Evolutionary conservation across 176 grass and related monocot genomes (phyloP).

Genomic region (Triticum monococcum): DNA sequence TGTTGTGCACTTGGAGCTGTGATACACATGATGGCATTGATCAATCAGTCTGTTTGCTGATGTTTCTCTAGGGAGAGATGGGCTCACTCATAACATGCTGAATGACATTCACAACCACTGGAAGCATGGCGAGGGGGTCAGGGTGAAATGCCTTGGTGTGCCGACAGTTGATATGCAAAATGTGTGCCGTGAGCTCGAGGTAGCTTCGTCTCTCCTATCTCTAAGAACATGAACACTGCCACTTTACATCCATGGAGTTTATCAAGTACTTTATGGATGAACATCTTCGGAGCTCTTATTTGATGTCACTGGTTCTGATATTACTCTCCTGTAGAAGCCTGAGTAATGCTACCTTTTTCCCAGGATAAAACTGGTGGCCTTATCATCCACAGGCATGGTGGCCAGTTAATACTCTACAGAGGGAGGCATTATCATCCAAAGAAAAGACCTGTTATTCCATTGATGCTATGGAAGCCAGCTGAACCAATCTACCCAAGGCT

Average conservation of each 20-base stretch:
- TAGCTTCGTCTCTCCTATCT: constrained; percentile 30
- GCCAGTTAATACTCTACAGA: constrained; percentile 71
- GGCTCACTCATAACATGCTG: constrained; percentile 99
- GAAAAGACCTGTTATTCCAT: constrained; percentile 74
- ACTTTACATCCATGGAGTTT: not conserved
- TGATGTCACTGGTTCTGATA: not conserved
- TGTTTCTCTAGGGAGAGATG: constrained; percentile 70
- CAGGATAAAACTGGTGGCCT: constrained; percentile 87
- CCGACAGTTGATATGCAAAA: constrained; percentile 93
- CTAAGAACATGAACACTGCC: not conserved
- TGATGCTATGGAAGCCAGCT: constrained; percentile 95
- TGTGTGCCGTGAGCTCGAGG: constrained; percentile 77
- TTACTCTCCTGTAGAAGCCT: not conserved
- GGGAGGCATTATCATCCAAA: constrained; percentile 85
- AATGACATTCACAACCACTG: constrained; percentile 90
- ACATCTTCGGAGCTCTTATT: not conserved
- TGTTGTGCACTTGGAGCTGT: not conserved
- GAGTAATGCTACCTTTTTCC: not conserved
- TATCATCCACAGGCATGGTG: constrained; percentile 68
- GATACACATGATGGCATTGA: not conserved
- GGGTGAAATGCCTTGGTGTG: constrained; percentile 91
- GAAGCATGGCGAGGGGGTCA: constrained; percentile 65
- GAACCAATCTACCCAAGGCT: constrained; percentile 81
- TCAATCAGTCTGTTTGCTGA: not conserved
- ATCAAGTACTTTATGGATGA: not conserved